These are phyloP conservation scores for Chalciporus sp. DNA, from an alignment of 1,284 basidiomycete genomes.

Conservation along the genomic window DNA sequence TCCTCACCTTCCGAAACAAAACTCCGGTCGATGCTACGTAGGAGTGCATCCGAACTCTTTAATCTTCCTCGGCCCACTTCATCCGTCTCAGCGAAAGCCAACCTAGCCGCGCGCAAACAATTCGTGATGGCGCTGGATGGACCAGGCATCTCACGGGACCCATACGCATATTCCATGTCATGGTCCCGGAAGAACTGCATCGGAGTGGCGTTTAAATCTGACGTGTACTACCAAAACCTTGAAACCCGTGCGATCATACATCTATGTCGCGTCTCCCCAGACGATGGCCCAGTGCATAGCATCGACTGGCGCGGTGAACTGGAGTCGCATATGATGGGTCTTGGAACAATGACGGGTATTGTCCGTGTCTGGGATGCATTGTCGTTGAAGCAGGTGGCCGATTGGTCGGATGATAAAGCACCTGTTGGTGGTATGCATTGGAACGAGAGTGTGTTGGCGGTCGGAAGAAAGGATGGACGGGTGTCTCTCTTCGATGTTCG, in stretches of 20 bases:
- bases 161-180: slow-evolving; percentile 49
- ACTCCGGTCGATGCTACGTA: slow-evolving; percentile 39
- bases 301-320: slow-evolving; percentile 42
- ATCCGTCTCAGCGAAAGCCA: slow-evolving; percentile 43
- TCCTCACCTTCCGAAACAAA: slow-evolving; percentile 31
- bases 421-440: slow-evolving; percentile 47
- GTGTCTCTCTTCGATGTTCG: slow-evolving; percentile 45
- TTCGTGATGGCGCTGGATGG: slow-evolving; percentile 53
- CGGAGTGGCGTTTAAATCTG: slow-evolving; percentile 48
- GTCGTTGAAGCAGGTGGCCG: slow-evolving; percentile 27
- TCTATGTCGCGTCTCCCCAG: slow-evolving; percentile 36
- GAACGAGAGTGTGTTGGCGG: slow-evolving; percentile 41
- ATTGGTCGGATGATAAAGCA: slow-evolving; percentile 40
- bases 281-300: slow-evolving; percentile 37
- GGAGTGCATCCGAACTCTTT: slow-evolving; percentile 44
- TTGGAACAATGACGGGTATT: slow-evolving; percentile 43
- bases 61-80: slow-evolving; percentile 34
- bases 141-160: slow-evolving; percentile 48
- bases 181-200: slow-evolving; percentile 49
- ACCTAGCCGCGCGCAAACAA: slow-evolving; percentile 46
- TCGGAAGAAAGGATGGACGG: slow-evolving; percentile 42
- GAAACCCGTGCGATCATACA: slow-evolving; percentile 47
- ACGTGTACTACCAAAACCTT: slow-evolving; percentile 52
- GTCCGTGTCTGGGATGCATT: slow-evolving; percentile 46
- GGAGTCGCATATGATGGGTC: slow-evolving; percentile 36